Evolutionary conservation across 192 early-diverging fungal species (phyloP).

Genomic region (Chytriomyces confervae): DNA sequence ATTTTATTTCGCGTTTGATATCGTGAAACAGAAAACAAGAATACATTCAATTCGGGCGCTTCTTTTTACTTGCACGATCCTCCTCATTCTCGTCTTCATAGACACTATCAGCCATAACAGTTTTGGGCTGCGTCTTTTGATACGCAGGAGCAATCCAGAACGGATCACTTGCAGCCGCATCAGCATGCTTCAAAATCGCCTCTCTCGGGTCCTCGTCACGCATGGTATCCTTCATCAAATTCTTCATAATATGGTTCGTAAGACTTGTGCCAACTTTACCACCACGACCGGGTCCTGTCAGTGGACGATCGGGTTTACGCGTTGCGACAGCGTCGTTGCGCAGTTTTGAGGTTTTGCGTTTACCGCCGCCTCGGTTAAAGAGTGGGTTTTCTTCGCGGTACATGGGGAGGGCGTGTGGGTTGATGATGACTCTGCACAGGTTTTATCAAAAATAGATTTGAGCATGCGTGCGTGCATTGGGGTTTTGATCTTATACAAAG

Average conservation of each 20-base stretch:
- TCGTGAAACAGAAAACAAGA: not conserved
- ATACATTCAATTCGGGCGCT: slow-evolving; percentile 39
- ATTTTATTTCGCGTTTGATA: too few relatives aligned
- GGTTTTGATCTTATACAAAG: not conserved
- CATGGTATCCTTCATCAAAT: slow-evolving; percentile 48
- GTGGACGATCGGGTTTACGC: slow-evolving; percentile 77
- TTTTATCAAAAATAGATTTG: not conserved
- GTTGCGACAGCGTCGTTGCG: slow-evolving; percentile 74
- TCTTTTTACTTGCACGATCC: slow-evolving; percentile 56
- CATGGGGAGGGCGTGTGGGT: slow-evolving; percentile 87
- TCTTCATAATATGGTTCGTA: slow-evolving; percentile 86
- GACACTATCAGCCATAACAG: slow-evolving; percentile 67
- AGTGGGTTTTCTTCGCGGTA: slow-evolving; percentile 74
- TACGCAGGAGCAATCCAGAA: slow-evolving; percentile 88
- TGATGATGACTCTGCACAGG: slow-evolving; percentile 72
- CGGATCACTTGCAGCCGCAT: slow-evolving; percentile 76
- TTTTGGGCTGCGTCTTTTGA: slow-evolving; percentile 73
- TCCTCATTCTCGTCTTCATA: slow-evolving; percentile 69
- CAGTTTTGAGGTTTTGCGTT: slow-evolving; percentile 76
- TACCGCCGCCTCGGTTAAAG: slow-evolving; percentile 45
- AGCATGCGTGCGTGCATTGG: not conserved
- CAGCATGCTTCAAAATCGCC: slow-evolving; percentile 87
- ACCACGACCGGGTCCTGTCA: slow-evolving; percentile 81
- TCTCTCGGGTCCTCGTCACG: slow-evolving; percentile 92
- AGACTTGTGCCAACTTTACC: slow-evolving; percentile 84